Base-by-base conservation (phyloP, 768 basidiomycete species). In the Xerocomellus intermedius region DNA sequence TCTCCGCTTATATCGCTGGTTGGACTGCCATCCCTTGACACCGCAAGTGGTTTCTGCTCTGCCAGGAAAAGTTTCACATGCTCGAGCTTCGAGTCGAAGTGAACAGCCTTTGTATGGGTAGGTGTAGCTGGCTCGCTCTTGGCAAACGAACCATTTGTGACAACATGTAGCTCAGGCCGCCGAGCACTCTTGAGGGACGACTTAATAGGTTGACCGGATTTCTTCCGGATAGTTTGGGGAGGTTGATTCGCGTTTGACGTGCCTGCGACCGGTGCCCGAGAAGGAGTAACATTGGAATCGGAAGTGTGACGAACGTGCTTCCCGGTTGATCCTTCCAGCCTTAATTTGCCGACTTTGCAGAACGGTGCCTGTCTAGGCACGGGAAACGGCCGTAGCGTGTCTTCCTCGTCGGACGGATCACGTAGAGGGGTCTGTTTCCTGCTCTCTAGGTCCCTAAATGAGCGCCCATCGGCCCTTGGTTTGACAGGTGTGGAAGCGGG, bases 61-160 rank as follows among this genome's bases (percentile, higher is more conserved):
- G 95, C 87, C 53, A 95, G 77, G 77, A 98, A 98, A 44, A 95
- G 81, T 73, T 95, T 95, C 58, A 98, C 91, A 52, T 93, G 91
- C 71, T 97, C 96, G 50, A 98, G 82, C 67, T 94, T 84, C 6
- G 86, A 70, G 73, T 96, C 91, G 57, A 99, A 99, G 65, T 97
- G 93, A 9, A 99, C 96, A 24, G 84, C 86, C 69, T 97, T 95
- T 59, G 82, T 74, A 37, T 78, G 78, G 5, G 81, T 85, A 0
- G 95, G 95, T 3, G 94, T 94, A 3, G 74, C 78, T 0, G 96
- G 96, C 54, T 85, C 89, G 69, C 89, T 92, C 74, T 86, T 83
- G 64, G 77, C 79, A 55, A 76, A 74, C 41, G 65, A 59, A 32
- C 75, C 73, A 45, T 71, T 66, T 24, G 83, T 82, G 62, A 84